Evolutionary conservation across 2,329 filamentous ascomycete species (phyloP), one percentile per base, ranked within the genome.

Genomic region (Botrytis elliptica): DNA sequence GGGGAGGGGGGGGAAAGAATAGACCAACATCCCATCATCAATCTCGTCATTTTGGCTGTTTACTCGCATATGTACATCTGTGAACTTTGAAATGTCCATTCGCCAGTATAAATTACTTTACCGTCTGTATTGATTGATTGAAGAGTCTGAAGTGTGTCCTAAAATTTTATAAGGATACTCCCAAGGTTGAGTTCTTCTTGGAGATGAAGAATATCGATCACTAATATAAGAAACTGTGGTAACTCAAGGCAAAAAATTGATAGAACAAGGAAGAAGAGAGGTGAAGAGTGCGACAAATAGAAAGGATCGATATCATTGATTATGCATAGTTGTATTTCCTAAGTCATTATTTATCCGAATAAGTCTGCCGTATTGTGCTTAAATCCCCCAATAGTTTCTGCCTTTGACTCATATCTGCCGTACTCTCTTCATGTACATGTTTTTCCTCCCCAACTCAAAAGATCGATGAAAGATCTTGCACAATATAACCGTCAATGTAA

Each of bases 371-470:
- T 29, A 55, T 55, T 29, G 52, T 55, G n/a, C n/a, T 55, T 18
- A 8, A 29, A 29, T 29, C 52, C 14, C 12, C 52, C 52, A 18
- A 55, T 55, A 16, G 14, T 29, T 14, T 29, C 12, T 6, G 12
- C n/a, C 10, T 25, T 16, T 29, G 52, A 18, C 29, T n/a, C 14
- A 29, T 29, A 29, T 29, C n/a, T 29, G 52, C 52, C n/a, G 52
- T 55, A 29, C n/a, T n/a, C 25, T 16, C n/a, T 55, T 8, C 4
- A 29, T 29, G 52, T 29, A 29, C 12, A 18, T 55, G 7, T 8
- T 18, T 2, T 55, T 3, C 14, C 2, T 16, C n/a, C 3, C 14
- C 33, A 33, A 1, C n/a, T 18, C 1, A 7, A 55, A 16, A 6
- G 6, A 3, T 8, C 12, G 7, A 12, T 8, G 52, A 55, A 16